Conservation (phyloP, 2,329 filamentous ascomycete genomes). For the Xylaria sp. region DNA sequence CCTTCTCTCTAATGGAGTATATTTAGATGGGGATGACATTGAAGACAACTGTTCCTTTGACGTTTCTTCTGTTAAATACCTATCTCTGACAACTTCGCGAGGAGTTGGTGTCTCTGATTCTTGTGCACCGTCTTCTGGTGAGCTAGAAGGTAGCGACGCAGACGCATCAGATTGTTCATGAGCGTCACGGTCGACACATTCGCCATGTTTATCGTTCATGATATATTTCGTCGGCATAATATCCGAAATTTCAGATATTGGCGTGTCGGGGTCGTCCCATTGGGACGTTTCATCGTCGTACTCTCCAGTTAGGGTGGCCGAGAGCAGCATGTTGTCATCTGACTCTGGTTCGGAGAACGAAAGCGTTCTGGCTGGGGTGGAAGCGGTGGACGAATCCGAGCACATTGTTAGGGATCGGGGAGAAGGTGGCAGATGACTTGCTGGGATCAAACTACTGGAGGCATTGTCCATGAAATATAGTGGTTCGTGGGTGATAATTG, state of each 20-base stretch:
- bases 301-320: slow-evolving; percentile 52
- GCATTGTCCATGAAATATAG: slow-evolving; percentile 46
- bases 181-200: slow-evolving; percentile 10
- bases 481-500: slow-evolving; percentile 60
- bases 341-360: slow-evolving; percentile 65
- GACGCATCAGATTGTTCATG: slow-evolving; percentile 33
- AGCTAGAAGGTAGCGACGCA: slow-evolving; percentile 13
- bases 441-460: slow-evolving; percentile 42
- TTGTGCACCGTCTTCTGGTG: slow-evolving; percentile 43
- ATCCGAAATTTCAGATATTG: slow-evolving; percentile 60
- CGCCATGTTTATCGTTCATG: slow-evolving; percentile 43
- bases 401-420: slow-evolving; percentile 63
- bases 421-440: slow-evolving; percentile 55
- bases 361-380: slow-evolving; percentile 60
- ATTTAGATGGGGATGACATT: slow-evolving; percentile 46
- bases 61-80: slow-evolving; percentile 41
- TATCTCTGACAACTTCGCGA: slow-evolving; percentile 44
- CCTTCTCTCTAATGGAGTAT: slow-evolving; percentile 41
- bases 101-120: slow-evolving; percentile 57
- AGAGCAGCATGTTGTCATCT: slow-evolving; percentile 52
- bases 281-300: slow-evolving; percentile 58
- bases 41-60: slow-evolving; percentile 40
- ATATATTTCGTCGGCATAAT: slow-evolving; percentile 51
- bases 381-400: slow-evolving; percentile 56
- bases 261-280: slow-evolving; percentile 59